These are phyloP conservation scores for Kwoniella dejecticola DNA, from an alignment of 768 basidiomycete species.

Conservation along the genomic window DNA sequence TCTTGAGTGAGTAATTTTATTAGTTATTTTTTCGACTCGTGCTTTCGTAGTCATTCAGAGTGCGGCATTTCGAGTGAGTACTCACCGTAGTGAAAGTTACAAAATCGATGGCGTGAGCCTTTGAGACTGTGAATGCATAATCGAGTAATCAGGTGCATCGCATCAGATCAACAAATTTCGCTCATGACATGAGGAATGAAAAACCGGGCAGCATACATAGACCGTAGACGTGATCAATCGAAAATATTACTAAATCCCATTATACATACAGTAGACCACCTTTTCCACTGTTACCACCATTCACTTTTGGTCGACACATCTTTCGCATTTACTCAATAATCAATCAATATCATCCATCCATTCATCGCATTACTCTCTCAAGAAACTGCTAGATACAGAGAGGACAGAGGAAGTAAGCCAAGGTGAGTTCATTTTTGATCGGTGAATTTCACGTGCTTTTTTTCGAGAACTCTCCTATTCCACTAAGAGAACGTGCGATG, in stretches of 20 bases:
- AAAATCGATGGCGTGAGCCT: slow-evolving; percentile 11
- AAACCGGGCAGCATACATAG: no score
- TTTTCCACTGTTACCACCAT: no score
- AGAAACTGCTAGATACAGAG: no score
- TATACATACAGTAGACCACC: no score
- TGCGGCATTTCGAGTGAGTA: no score
- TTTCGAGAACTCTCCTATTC: not conserved
- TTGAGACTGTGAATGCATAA: no score
- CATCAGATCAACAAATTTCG: not conserved
- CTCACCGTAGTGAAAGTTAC: no score
- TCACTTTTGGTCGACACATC: not conserved
- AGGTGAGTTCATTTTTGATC: slow-evolving; percentile 2
- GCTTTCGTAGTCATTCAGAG: no score
- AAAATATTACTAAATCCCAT: no score
- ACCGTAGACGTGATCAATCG: no score
- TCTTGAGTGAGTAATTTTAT: not conserved
- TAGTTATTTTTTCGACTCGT: not conserved
- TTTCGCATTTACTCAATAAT: no score
- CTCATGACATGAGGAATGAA: no score
- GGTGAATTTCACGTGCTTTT: slow-evolving; percentile 4
- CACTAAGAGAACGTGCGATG: slow-evolving; percentile 8
- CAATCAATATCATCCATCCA: not conserved
- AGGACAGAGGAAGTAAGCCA: not conserved
- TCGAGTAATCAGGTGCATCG: not conserved
- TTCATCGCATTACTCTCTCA: not conserved